A percentile compares a stretch with the other conserved stretches of the same genome.
Evolutionary conservation across 2,329 filamentous ascomycete species (phyloP).

Genomic region (Purpureocillium takamizusanense): DNA sequence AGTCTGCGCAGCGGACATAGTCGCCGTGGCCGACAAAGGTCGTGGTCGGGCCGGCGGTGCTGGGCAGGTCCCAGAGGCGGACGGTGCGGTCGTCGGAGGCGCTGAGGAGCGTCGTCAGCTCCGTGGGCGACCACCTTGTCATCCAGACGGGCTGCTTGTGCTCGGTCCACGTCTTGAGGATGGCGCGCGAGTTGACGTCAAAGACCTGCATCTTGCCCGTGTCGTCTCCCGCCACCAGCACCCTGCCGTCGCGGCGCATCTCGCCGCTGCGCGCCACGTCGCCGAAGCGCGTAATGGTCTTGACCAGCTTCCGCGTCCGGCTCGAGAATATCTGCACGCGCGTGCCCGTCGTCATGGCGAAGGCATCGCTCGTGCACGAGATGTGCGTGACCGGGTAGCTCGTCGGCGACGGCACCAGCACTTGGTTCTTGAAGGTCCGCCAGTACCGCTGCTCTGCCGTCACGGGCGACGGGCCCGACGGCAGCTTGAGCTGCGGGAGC

Average conservation of each 20-base stretch:
- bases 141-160: conserved; percentile 93
- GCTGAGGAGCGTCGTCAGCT: conserved; percentile 79
- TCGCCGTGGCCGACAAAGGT: conserved; percentile 83
- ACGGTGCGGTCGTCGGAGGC: conserved; percentile 90
- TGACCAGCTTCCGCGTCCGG: conserved; percentile 81
- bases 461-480: conserved; percentile 70
- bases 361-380: conserved; percentile 65
- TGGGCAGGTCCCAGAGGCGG: conserved; percentile 86
- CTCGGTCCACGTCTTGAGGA: conserved; percentile 89
- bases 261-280: conserved; percentile 86
- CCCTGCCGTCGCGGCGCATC: conserved; percentile 77
- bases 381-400: conserved; percentile 88
- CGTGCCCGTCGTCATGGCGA: conserved; percentile 90
- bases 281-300: conserved; percentile 90
- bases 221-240: conserved; percentile 87
- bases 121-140: conserved; percentile 83
- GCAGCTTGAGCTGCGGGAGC: conserved; percentile 71
- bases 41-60: conserved; percentile 57
- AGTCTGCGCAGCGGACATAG: conserved; percentile 82
- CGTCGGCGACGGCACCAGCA: conserved; percentile 83
- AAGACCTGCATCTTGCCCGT: conserved; percentile 91
- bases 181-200: conserved; percentile 77
- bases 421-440: conserved; percentile 87
- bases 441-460: conserved; percentile 95
- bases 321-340: conserved; percentile 91